Evolutionary conservation across 176 grass and related monocot genomes (phyloP).

Genomic region (Microstegium vimineum): DNA sequence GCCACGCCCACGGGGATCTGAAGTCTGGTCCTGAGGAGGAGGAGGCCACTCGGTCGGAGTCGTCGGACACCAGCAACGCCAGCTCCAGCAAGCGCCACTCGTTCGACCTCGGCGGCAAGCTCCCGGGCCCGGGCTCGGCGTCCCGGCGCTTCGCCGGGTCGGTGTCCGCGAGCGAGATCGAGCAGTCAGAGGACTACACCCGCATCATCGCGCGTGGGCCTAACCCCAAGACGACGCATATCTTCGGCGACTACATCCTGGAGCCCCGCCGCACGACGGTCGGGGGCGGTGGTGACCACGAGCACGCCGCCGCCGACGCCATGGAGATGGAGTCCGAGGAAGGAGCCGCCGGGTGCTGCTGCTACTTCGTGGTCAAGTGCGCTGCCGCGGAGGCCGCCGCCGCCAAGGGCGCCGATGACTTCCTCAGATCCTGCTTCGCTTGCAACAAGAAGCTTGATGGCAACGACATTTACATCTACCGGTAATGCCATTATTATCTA

Average conservation of each 20-base stretch:
- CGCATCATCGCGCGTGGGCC: conserved; percentile 86
- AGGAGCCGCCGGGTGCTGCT: conserved; percentile 13
- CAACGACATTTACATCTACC: conserved; percentile 90
- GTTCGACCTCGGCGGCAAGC: conserved; percentile 54
- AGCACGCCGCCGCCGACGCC: conserved; percentile 4
- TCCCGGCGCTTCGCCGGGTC: conserved; percentile 37
- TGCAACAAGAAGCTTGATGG: conserved; percentile 79
- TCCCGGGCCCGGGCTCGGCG: conserved; percentile 52
- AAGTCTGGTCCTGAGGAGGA: conserved; percentile 69
- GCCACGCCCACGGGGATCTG: conserved; percentile 42
- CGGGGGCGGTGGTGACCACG: conserved; percentile 12
- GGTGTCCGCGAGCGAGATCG: conserved; percentile 81
- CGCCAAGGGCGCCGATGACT: conserved; percentile 23
- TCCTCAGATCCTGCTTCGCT: conserved; percentile 72
- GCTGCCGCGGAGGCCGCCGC: neutral
- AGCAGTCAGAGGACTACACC: conserved; percentile 98
- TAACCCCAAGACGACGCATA: conserved; percentile 89
- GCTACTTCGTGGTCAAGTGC: conserved; percentile 43
- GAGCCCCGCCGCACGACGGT: conserved; percentile 48
- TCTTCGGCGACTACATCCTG: conserved; percentile 88
- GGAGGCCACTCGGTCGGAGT: neutral
- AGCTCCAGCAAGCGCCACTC: conserved; percentile 21
- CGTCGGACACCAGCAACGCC: neutral
- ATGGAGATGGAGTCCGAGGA: conserved; percentile 27
- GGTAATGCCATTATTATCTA: conserved; percentile 50